Base-by-base conservation (phyloP, 2,329 filamentous ascomycete genomes). In the Aspergillus pseudoterreus region DNA sequence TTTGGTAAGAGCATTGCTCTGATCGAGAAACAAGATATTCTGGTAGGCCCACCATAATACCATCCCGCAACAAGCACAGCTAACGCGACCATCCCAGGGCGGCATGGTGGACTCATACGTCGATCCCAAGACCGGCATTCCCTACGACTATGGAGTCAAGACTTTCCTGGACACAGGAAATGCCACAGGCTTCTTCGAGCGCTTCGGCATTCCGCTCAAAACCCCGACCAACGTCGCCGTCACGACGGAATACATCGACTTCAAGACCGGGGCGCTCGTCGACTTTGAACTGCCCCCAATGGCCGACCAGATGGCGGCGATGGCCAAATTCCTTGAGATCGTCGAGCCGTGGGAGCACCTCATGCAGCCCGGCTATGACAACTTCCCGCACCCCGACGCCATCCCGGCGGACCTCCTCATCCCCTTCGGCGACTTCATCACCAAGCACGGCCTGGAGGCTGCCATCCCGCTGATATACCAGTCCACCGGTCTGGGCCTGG, bases 351-450 rank as follows among this genome's bases (percentile, higher is more conserved):
- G 55, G 56, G 56, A 60, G 19, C 51, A 52, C 21, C 51, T 60
- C 30, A 41, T 55, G 27, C 46, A 45, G 6, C 57, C 58, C 3
- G 53, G 56, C 6, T 58, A 58, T 43, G 53, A 45, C 52, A 51
- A 61, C 21, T 59, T 59, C 24, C 55, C 57, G 2, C 10, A 47
- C 15, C 52, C 55, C 4, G 51, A 30, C 1, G 43, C 53, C 14
- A 59, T 64, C 19, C 62, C 62, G 1, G 57, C 53, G n/a, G 60
- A 62, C 15, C 49, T 63, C 22, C 43, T 59, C 14, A 36, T 62
- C 19, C 52, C 61, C 2, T 63, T 60, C 47, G 57, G 55, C 2
- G 52, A 63, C 30, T 64, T 63, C 24, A 32, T 56, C 33, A 59
- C 49, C 19, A 62, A 61, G 36, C 45, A 63, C 45, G 50, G 52